Base-by-base conservation (phyloP, 106 monocot species). In the Alisma plantagoaquatica region DNA sequence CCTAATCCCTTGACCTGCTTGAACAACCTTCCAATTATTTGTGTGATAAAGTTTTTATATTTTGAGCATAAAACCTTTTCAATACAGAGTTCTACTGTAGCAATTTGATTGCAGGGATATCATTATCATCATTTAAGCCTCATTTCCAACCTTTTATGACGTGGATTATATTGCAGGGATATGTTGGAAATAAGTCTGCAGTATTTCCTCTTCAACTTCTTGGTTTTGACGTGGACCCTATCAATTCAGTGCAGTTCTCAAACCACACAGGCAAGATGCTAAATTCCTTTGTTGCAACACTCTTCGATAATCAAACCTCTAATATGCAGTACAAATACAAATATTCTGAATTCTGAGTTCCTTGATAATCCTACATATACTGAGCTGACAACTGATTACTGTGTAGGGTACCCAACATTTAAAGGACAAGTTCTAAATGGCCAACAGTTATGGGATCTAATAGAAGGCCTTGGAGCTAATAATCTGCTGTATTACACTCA, bases 201-300 rank as follows among this genome's bases (percentile, higher is more conserved):
- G 98, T 98, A 18, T 98, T 98, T 75, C 98, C 98, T 41, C 85
- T 98, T 73, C 98, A 98, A 61, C 81, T 98, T 61, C 90, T 98
- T 63, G 98, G 98, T 45, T 98, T 77, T 72, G 98, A 98, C 67
- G 98, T 98, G 57, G 90, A 98, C 64, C 98, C 98, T 19, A 90
- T 98, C 65, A 98, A 98, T 54, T 98, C 98, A 15, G 98, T 98
- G 48, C 98, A 98, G 61, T 98, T 98, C 57, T 98, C 98, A 56
- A 98, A 98, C 72, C 90, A 98, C 69, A 98, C 98, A 85, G 98
- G 98, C 74, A 86, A 87, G 80, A 51, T 68, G 49, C 65, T 79
- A 79, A 73, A 62, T 38, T 84, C 46, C 56, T 57, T 68, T 67
- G 24, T 75, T 60, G 63, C 50, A 67, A 66, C 61, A 53, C 42